These are phyloP conservation scores for Dipodascus geniculatus DNA, from an alignment of 805 yeast genomes.

Conservation along the genomic window DNA sequence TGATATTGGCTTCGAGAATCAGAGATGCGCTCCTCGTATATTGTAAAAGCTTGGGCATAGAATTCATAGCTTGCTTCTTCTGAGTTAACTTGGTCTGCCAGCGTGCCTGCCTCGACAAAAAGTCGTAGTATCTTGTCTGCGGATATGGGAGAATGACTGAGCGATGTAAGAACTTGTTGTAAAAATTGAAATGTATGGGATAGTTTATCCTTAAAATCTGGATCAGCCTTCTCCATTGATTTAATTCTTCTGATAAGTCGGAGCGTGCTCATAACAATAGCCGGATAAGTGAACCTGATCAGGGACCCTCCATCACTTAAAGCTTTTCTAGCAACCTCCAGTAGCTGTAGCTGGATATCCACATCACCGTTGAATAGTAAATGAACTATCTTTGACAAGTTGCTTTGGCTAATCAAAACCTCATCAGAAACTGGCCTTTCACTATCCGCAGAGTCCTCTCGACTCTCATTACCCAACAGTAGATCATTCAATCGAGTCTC, in stretches of 20 bases:
- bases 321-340: conserved; percentile 35
- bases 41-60: conserved; percentile 75
- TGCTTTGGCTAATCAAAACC: conserved; percentile 10
- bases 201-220: conserved; percentile 17
- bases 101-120: conserved; percentile 55
- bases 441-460: conserved; percentile 19
- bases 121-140: conserved; percentile 28
- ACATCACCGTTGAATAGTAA: conserved; percentile 43
- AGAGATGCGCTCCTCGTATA: conserved; percentile 58
- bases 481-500: neutral
- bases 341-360: conserved; percentile 33
- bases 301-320: conserved; percentile 43
- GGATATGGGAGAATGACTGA: conserved; percentile 23
- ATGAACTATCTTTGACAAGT: conserved; percentile 57
- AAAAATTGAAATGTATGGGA: conserved; percentile 61
- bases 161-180: conserved; percentile 57
- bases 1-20: conserved; percentile 45
- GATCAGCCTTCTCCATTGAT: conserved; percentile 15
- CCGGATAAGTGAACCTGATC: conserved; percentile 60
- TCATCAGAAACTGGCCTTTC: conserved; percentile 9
- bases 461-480: conserved; percentile 5
- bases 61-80: conserved; percentile 77
- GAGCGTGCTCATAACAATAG: conserved; percentile 53
- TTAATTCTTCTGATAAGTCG: conserved; percentile 43
- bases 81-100: conserved; percentile 67